Conservation (phyloP, 768 basidiomycete species). For the Tylopilus vinaceipallidus region DNA sequence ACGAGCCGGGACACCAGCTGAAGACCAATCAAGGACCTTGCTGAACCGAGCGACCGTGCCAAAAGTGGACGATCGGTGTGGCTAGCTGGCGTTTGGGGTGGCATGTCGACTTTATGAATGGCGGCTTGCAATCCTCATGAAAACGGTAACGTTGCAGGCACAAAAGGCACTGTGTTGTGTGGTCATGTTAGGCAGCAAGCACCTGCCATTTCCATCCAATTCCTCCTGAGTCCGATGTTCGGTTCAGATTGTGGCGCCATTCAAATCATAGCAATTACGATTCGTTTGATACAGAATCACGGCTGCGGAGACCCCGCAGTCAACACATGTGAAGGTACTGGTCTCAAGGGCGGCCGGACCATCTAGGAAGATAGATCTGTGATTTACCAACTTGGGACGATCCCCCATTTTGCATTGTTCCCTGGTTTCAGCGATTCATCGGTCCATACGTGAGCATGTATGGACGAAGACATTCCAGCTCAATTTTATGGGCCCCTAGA, state of each 20-base stretch:
- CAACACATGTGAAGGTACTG: neutral
- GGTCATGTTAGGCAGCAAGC: slow-evolving; percentile 8
- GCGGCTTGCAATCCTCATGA: slow-evolving; percentile 5
- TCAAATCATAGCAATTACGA: neutral
- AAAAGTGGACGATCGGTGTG: slow-evolving; percentile 19
- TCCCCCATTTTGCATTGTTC: neutral
- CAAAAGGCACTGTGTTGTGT: slow-evolving; percentile 8
- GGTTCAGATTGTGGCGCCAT: too few relatives aligned
- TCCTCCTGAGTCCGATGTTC: neutral
- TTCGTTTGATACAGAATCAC: neutral
- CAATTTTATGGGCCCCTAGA: neutral
- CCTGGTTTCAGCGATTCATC: neutral
- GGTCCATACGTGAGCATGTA: neutral
- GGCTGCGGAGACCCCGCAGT: neutral
- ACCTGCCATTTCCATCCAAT: neutral
- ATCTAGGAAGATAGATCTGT: neutral
- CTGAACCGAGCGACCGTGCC: slow-evolving; percentile 38
- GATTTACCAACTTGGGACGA: neutral
- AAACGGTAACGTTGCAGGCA: too few relatives aligned
- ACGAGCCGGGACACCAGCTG: slow-evolving; percentile 82
- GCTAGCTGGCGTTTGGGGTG: neutral
- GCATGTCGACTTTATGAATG: slow-evolving; percentile 13
- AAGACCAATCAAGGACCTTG: slow-evolving; percentile 73
- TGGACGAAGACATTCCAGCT: neutral
- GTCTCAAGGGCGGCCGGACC: neutral